Percentiles rank a stretch among this genome's conserved stretches.
These are phyloP conservation scores for Daldinia decipiens DNA, from an alignment of 495 filamentous ascomycete genomes.

Conservation along the genomic window DNA sequence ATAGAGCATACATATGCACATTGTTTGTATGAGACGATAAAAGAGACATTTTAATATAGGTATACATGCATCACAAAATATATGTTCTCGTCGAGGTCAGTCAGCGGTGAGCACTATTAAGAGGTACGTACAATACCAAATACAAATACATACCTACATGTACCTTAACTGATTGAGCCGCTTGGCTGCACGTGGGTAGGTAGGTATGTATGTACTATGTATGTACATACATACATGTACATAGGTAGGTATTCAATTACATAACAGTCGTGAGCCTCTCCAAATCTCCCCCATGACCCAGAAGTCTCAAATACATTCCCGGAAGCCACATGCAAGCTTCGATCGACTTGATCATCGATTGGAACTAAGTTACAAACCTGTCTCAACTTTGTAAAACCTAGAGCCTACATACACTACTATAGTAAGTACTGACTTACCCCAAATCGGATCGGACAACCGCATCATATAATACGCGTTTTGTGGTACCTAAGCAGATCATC, in stretches of 20 bases:
- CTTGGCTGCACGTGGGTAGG: too few species aligned
- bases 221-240: too few species aligned
- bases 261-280: slow-evolving; percentile 20
- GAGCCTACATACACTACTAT: too few species aligned
- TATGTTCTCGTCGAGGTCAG: slow-evolving; percentile 11
- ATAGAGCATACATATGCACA: background rate
- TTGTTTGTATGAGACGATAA: background rate
- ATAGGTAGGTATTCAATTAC: slow-evolving; percentile 39
- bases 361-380: background rate
- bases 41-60: slow-evolving; percentile 10
- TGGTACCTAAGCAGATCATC: slow-evolving; percentile 25
- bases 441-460: slow-evolving; percentile 14
- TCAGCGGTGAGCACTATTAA: slow-evolving; percentile 15
- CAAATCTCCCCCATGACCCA: background rate
- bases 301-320: slow-evolving; percentile 8
- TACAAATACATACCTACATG: too few species aligned
- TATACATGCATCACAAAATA: background rate
- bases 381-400: too few species aligned
- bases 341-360: slow-evolving; percentile 1
- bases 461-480: slow-evolving; percentile 6
- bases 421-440: slow-evolving; percentile 1
- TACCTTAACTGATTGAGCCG: too few species aligned
- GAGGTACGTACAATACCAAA: too few species aligned
- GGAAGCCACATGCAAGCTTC: slow-evolving; percentile 1
- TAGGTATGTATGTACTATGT: too few species aligned